Evolutionary conservation across 352 stramenopile species (phyloP), one percentile per base, ranked within the genome.

Genomic region (Thraustochytrium sp.): DNA sequence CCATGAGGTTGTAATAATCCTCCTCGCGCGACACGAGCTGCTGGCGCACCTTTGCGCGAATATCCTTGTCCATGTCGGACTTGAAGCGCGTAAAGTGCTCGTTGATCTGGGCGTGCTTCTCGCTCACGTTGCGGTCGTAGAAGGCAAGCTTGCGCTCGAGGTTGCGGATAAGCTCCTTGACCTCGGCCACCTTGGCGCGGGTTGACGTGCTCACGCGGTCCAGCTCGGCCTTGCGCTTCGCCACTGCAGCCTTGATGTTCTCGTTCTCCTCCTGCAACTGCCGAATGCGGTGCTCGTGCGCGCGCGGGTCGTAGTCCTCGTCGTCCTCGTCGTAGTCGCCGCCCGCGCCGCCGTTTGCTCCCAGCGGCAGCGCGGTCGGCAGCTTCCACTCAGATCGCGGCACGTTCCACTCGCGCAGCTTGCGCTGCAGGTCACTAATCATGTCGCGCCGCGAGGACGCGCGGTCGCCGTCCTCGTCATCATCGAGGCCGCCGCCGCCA

Each of bases 1-100:
- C 46, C 11, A 80, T 80, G 4, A 64, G 38, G 34, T 31, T 80
- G 51, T 80, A 80, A 72, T 80, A 80, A 34, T 80, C 68, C 26
- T 61, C 44, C 42, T 80, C 68, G n/a, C 68, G 48, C 18, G 34
- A 48, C 31, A 75, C 68, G 18, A 80, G 51, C 68, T 80, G 44
- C 18, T 64, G 37, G 44, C 53, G 31, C 18, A 80, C 68, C 31
- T 46, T 37, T 26, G 76, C 68, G 18, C 68, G 68, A 23, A 80
- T 80, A 26, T 80, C 68, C 11, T 18, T 42, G 3, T 18, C 46
- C 48, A 80, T 61, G 31, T 63, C 46, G 0, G 68, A 65, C 68
- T 80, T 80, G 53, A 55, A 80, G 49, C 40, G 42, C 1, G 31
- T 46, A 4, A 63, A 75, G 13, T 46, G 31, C 1, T 80, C 68